Conservation (phyloP, 768 basidiomycete species). For the Naematelia encephala region DNA sequence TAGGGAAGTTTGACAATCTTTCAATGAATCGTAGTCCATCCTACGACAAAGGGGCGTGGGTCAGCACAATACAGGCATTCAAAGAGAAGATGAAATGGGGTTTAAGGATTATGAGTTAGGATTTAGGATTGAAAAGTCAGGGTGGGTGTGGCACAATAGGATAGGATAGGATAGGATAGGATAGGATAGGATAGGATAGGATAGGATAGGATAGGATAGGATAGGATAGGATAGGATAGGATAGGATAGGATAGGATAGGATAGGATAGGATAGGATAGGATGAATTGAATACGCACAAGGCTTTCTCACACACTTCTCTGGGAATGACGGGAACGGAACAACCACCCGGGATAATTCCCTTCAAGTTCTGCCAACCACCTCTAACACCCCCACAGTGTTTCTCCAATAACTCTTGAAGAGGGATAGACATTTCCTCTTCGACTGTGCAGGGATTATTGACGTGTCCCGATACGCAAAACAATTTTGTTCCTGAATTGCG, state of each 20-base stretch:
- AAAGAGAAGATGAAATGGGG: neutral
- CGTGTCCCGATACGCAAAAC: constrained; percentile 93
- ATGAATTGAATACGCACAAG: constrained; percentile 59
- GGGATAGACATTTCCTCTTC: constrained; percentile 99
- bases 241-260: neutral
- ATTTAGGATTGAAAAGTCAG: neutral
- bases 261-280: neutral
- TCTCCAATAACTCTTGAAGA: constrained; percentile 85
- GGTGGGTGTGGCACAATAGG: neutral
- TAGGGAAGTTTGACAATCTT: constrained; percentile 92
- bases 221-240: neutral
- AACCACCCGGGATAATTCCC: constrained; percentile 94
- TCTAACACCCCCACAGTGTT: constrained; percentile 89
- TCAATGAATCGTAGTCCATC: constrained; percentile 98
- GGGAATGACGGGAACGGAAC: constrained; percentile 88
- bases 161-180: neutral
- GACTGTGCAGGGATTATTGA: constrained; percentile 95
- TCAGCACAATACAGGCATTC: neutral
- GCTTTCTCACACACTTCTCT: constrained; percentile 78
- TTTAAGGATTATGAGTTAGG: neutral
- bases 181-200: neutral
- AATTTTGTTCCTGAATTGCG: constrained; percentile 96
- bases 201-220: neutral
- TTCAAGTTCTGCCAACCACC: constrained; percentile 97
- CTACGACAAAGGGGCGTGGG: constrained; percentile 50